Percentiles rank a stretch among this genome's conserved stretches.
Conservation (phyloP, 2,329 filamentous ascomycete species). For the Botrytis squamosa region DNA sequence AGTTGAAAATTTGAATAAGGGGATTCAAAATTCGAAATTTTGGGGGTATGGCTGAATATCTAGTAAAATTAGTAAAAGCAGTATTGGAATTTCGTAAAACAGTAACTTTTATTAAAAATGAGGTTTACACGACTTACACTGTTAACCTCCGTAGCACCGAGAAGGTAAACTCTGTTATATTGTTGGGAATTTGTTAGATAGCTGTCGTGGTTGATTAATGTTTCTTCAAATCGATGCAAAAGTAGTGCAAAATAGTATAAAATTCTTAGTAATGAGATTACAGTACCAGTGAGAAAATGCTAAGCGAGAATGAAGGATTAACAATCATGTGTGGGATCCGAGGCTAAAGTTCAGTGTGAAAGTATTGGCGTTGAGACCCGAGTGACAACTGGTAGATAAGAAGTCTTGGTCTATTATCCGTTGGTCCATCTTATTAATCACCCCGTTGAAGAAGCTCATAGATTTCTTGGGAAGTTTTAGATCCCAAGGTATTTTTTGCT, state of each 20-base stretch:
- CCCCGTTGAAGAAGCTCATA: background rate
- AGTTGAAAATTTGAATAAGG: too few relatives aligned
- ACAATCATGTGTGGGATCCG: background rate
- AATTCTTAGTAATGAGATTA: background rate
- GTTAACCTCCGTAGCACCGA: too few relatives aligned
- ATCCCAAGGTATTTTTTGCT: background rate
- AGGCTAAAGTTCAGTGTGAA: background rate
- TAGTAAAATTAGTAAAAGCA: too few relatives aligned
- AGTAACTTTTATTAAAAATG: too few relatives aligned
- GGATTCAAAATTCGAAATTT: too few relatives aligned
- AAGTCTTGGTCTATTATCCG: background rate
- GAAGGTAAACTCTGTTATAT: background rate
- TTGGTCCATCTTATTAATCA: background rate
- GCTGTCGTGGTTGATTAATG: background rate
- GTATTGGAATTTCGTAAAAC: too few relatives aligned
- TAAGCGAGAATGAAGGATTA: background rate
- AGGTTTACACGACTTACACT: too few relatives aligned
- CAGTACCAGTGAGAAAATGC: background rate
- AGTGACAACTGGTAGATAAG: background rate
- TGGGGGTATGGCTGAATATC: too few relatives aligned
- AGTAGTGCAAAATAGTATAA: too few relatives aligned
- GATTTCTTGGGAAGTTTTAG: background rate
- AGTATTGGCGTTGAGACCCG: slow-evolving; percentile 8
- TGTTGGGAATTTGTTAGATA: background rate
- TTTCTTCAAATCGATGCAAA: rapidly evolving